Percentiles rank a stretch among this genome's conserved stretches.
These are phyloP conservation scores for Brachypodium distachyon DNA, from an alignment of 202 grass and related monocot genomes.

Conservation along the genomic window DNA sequence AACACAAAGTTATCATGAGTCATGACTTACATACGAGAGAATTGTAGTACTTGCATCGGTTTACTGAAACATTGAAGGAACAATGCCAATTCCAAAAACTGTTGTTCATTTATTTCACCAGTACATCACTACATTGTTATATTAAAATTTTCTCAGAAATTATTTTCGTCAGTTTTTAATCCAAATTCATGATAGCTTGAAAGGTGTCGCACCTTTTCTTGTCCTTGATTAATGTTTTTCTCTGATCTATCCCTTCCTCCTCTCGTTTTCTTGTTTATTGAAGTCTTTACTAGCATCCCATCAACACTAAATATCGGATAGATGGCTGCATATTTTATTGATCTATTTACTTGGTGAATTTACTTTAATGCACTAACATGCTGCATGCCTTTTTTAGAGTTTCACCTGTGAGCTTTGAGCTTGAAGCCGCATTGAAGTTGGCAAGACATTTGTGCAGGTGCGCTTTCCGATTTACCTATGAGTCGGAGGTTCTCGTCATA, in stretches of 20 bases:
- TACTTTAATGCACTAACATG: conserved; percentile 6
- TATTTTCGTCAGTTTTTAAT: neutral
- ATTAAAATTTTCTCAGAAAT: neutral
- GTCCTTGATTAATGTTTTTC: neutral
- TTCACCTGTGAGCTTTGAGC: conserved; percentile 99
- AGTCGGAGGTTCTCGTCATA: neutral
- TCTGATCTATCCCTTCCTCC: neutral
- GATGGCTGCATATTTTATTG: neutral
- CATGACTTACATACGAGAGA: neutral
- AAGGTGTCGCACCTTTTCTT: neutral
- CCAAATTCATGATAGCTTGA: neutral
- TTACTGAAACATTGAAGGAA: neutral
- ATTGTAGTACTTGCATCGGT: neutral
- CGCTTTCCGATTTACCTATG: conserved; percentile 5
- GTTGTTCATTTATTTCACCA: neutral
- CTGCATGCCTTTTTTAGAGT: conserved; percentile 48
- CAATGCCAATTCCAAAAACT: neutral
- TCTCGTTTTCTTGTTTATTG: neutral
- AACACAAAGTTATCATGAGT: neutral
- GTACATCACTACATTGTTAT: neutral
- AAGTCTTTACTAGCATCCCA: neutral
- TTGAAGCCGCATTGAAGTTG: conserved; percentile 94
- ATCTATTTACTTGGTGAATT: conserved; percentile 8
- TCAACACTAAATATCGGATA: neutral
- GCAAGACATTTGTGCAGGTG: conserved; percentile 93